Evolutionary conservation across 768 basidiomycete genomes (phyloP).

Genomic region (Tylopilus sp.): DNA sequence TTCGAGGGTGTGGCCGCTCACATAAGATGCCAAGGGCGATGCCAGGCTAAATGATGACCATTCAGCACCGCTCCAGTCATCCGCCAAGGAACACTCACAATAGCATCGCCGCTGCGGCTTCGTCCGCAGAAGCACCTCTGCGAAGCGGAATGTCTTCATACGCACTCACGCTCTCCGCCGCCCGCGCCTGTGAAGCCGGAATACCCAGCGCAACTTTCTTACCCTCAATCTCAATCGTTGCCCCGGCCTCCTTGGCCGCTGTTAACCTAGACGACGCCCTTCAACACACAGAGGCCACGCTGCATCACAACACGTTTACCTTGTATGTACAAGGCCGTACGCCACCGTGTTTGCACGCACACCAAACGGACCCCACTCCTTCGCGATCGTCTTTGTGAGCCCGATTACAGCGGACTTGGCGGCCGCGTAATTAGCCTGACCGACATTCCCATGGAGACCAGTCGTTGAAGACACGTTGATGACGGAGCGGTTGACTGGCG

Average conservation of each 20-base stretch:
- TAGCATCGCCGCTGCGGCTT: conserved; percentile 70
- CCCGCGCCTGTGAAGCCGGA: conserved; percentile 49
- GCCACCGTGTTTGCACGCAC: conserved; percentile 83
- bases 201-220: conserved; percentile 83
- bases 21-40: conserved; percentile 75
- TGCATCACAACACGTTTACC: conserved; percentile 35
- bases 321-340: conserved; percentile 73
- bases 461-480: conserved; percentile 79
- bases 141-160: conserved; percentile 61
- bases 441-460: conserved; percentile 86
- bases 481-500: conserved; percentile 67
- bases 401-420: conserved; percentile 78
- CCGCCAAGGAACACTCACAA: conserved; percentile 51
- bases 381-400: conserved; percentile 80
- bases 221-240: conserved; percentile 72
- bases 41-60: conserved; percentile 48
- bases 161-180: conserved; percentile 36
- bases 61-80: conserved; percentile 4
- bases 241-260: conserved; percentile 74
- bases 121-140: conserved; percentile 65
- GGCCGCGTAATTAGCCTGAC: conserved; percentile 79
- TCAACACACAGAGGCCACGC: conserved; percentile 10
- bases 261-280: conserved; percentile 52
- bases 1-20: conserved; percentile 80
- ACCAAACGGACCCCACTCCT: conserved; percentile 83